Base-by-base conservation (phyloP, 169 alveolate species). In the Plasmodium sp. region DNA sequence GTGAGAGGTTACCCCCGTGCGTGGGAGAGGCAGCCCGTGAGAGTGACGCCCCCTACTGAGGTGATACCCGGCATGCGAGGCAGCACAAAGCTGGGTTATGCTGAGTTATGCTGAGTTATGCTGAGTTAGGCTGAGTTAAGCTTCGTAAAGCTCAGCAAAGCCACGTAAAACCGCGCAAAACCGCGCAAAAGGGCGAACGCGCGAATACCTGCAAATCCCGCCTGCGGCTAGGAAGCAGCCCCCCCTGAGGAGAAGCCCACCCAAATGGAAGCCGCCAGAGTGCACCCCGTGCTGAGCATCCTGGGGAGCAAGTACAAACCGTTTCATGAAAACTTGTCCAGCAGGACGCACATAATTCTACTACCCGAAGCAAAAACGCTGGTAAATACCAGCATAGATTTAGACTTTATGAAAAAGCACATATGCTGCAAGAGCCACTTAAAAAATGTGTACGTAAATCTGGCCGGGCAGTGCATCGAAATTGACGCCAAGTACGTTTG, bases 201-300 rank as follows among this genome's bases (percentile, higher is more conserved):
- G 58, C 58, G 3, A 48, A 10, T 12, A 48, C 58, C 62, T 16
- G 27, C 22, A 16, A 18, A 62, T 2, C 0, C 9, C 36, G 6
- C 36, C 77, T 27, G 39, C 43, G 6, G 16, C 16, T 9, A 10
- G 39, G 7, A 4, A 67, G 39, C 39, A n/a, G 12, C 33, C 39
- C n/a, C 77, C 22, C 33, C 14, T 4, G n/a, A 67, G 39, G n/a
- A 31, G 6, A 67, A 67, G 43, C n/a, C 43, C 33, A 67, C 33
- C 77, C 33, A 67, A 67, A 67, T 67, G 77, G 77, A 67, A 31
- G 41, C 74, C 12, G 41, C 18, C 77, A 81, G 39, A 67, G 77
- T 67, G 22, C 94, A 90, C 79, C 95, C 95, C 36, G 95, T 92
- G 33, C 51, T 92, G 41, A 92, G 67, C 36, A 92, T 92, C 43